Percentiles rank a stretch among this genome's conserved stretches.
These are phyloP conservation scores for Corymbia calophylla DNA, from an alignment of 441 rosid species.

Conservation along the genomic window DNA sequence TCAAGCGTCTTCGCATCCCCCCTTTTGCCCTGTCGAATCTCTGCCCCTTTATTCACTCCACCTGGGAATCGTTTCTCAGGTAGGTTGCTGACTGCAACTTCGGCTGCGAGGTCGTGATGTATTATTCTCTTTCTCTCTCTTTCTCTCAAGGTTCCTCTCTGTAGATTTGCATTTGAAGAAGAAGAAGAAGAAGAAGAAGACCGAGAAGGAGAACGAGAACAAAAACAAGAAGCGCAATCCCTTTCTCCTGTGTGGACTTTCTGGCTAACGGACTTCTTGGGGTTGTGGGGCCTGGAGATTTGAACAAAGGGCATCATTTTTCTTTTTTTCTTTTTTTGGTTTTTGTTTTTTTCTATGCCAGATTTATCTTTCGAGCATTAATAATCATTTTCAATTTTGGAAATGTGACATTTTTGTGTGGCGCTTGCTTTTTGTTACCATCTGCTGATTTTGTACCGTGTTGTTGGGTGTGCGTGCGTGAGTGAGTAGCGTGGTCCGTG, in stretches of 20 bases:
- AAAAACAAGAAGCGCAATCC: neutral
- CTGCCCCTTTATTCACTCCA: neutral
- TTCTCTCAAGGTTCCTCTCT: neutral
- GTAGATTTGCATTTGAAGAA: neutral
- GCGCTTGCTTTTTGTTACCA: neutral
- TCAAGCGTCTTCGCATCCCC: slow-evolving; percentile 1
- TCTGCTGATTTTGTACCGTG: neutral
- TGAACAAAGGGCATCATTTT: neutral
- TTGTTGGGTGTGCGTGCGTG: neutral
- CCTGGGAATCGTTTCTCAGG: neutral
- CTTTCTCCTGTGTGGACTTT: neutral
- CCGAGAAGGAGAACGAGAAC: neutral
- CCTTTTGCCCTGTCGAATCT: neutral
- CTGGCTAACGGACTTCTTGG: slow-evolving; percentile 5
- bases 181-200: neutral
- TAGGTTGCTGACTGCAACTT: neutral
- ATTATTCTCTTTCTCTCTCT: neutral
- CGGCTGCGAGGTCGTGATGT: neutral
- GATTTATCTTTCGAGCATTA: neutral
- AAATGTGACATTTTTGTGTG: neutral
- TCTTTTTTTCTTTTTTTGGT: neutral
- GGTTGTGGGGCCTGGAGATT: neutral
- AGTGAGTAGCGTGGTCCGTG: neutral
- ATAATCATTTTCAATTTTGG: neutral
- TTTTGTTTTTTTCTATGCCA: neutral